Base-by-base conservation (phyloP, 345 rosid species). In the Noccaea bulbosa region DNA sequence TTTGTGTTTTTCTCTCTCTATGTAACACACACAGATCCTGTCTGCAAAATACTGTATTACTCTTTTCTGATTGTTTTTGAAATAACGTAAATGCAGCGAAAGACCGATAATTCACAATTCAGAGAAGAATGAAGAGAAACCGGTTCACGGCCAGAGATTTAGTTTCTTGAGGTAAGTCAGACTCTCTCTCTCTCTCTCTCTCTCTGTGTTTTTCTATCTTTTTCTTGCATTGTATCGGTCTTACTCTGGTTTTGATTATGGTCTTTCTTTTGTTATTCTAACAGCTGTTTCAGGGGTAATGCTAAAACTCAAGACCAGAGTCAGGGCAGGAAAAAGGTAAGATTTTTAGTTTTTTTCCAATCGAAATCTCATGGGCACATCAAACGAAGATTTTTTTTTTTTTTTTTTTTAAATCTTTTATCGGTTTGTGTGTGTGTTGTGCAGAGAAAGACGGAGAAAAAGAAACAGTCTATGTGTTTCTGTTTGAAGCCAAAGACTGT, bases 401-500 rank as follows among this genome's bases (percentile, higher is more conserved):
- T 17, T 17, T 17, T 20, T 20, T 20, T 20, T 20, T 20, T 20
- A 1, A 20, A 20, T 65, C 8, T 66, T 49, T 38, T 17, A 11
- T 12, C 15, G 12, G 56, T 66, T 27, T 27, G 30, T 27, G 30
- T 27, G 30, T 8, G 3, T 63, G n/a, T 59, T 11, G 47, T 1
- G 34, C 72, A 74, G 73, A 62, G 67, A 59, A 50, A 50, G 47
- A 58, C 60, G 2, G 53, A 61, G 44, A 52, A 65, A 16, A 63
- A 72, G 51, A 61, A 43, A n/a, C 70, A 45, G 74, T 74, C 16
- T 68, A 2, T 60, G 10, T 75, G 79, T 69, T 38, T 69, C 30
- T 69, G 79, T 62, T 62, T 75, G 58, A 75, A 75, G 60, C 54
- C 74, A 34, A 63, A 69, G 53, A 62, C 58, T 44, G 52, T 69